Conservation (phyloP, 768 basidiomycete genomes). For the Royoungia palumana region DNA sequence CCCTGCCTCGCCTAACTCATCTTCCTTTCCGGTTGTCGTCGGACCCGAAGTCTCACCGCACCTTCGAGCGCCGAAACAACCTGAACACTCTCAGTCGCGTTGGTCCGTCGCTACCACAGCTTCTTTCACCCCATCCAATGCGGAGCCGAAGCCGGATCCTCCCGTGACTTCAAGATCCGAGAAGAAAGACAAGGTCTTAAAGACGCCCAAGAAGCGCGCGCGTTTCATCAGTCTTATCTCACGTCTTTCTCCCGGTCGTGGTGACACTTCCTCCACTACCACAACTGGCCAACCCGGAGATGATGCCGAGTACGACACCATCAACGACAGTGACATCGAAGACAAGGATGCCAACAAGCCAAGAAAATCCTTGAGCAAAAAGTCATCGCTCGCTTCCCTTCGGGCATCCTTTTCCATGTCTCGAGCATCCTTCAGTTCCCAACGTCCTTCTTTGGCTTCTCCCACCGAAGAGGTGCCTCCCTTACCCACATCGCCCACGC, state of each 20-base stretch:
- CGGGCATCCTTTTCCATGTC: constrained; percentile 30
- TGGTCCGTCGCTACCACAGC: constrained; percentile 34
- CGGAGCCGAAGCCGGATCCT: constrained; percentile 7
- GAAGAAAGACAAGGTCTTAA: constrained; percentile 23
- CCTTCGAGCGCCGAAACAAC: constrained; percentile 4
- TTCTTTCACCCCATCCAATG: constrained; percentile 19
- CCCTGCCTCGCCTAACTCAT: constrained; percentile 8
- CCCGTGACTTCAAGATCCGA: constrained; percentile 9
- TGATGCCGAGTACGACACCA: constrained; percentile 20
- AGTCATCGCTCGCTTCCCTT: constrained; percentile 30
- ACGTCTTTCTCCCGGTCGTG: constrained; percentile 29
- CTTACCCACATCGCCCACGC: constrained; percentile 25
- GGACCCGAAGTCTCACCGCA: not conserved
- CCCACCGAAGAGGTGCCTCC: constrained; percentile 26
- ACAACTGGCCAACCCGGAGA: not conserved
- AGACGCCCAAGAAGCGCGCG: constrained; percentile 29
- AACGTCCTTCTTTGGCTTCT: constrained; percentile 20
- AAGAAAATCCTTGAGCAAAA: constrained; percentile 25
- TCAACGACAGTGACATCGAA: constrained; percentile 22
- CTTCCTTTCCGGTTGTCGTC: not conserved
- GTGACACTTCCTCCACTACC: constrained; percentile 12
- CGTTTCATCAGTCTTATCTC: constrained; percentile 34
- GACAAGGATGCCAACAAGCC: constrained; percentile 13
- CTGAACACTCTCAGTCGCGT: constrained; percentile 16
- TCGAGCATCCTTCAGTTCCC: constrained; percentile 27